Conservation (phyloP, 2,329 filamentous ascomycete species). For the Ceratocystis ficicola region DNA sequence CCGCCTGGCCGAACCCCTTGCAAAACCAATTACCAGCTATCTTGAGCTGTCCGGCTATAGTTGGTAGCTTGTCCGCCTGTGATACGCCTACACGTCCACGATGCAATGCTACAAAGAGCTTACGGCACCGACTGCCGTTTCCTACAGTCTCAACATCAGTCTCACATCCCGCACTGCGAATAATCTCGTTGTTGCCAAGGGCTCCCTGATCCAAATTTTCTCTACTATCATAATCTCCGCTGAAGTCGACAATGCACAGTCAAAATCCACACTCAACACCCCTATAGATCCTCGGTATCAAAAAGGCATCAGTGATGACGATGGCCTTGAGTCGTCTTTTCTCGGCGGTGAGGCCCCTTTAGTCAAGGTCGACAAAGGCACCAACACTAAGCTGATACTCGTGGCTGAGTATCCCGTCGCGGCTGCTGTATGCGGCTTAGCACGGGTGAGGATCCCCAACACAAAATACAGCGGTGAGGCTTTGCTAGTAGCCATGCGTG, state of each 20-base stretch:
- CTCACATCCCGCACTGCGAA: slow-evolving; percentile 63
- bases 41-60: no score
- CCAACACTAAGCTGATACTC: slow-evolving; percentile 67
- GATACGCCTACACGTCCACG: slow-evolving; percentile 1
- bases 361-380: slow-evolving; percentile 49
- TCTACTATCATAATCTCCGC: slow-evolving; percentile 54
- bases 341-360: slow-evolving; percentile 51
- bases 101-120: slow-evolving; percentile 99
- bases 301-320: slow-evolving; percentile 45
- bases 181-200: slow-evolving; percentile 85
- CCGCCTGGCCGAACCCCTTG: no score
- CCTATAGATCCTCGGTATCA: slow-evolving; percentile 34
- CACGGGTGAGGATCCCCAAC: slow-evolving; percentile 58
- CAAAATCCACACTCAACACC: slow-evolving; percentile 28
- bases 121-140: slow-evolving; percentile 85
- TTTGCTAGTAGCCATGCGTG: slow-evolving; percentile 70
- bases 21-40: no score
- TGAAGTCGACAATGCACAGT: slow-evolving; percentile 43
- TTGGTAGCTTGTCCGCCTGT: not conserved
- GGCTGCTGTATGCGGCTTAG: slow-evolving; percentile 73
- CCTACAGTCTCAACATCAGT: slow-evolving; percentile 67
- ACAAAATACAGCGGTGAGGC: slow-evolving; percentile 73
- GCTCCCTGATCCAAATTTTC: slow-evolving; percentile 87
- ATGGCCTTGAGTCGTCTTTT: slow-evolving; percentile 54
- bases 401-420: slow-evolving; percentile 72